A percentile compares a stretch with the other conserved stretches of the same genome.
phyloP scores from a whole-genome alignment of 495 filamentous ascomycete species.

The Neurospora sp. region DNA sequence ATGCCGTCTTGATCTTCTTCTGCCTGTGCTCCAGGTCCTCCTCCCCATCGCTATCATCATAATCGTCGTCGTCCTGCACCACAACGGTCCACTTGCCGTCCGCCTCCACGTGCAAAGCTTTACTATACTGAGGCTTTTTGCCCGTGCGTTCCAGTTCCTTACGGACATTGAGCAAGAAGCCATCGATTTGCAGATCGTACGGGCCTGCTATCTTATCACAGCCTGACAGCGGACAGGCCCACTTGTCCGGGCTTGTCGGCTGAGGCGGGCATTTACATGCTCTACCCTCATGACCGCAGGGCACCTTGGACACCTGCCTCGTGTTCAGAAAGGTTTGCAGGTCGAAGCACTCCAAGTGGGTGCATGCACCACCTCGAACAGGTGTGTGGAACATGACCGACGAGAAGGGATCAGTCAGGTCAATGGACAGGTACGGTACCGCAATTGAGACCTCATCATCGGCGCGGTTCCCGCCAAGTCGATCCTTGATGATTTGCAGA shows the following conservation, averaged over 20 bases:
- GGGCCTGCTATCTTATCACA: conserved; percentile 68
- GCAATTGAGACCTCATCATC: conserved; percentile 64
- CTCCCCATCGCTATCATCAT: conserved; percentile 11
- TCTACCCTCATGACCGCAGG: conserved; percentile 1
- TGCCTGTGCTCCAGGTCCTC: not conserved
- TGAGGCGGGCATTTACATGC: conserved; percentile 26
- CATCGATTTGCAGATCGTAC: conserved; percentile 54
- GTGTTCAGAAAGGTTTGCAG: conserved; percentile 69
- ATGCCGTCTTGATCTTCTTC: not conserved
- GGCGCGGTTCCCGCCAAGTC: conserved; percentile 28
- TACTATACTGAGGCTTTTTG: conserved; percentile 31
- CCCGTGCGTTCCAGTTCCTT: conserved; percentile 32
- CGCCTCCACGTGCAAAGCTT: conserved; percentile 45
- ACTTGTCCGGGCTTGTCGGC: conserved; percentile 57
- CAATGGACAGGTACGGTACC: conserved; percentile 53
- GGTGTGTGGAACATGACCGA: conserved; percentile 59
- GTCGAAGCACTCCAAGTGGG: conserved; percentile 82
- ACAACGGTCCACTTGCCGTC: conserved; percentile 51
- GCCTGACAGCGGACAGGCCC: conserved; percentile 60
- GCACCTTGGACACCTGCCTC: conserved; percentile 33
- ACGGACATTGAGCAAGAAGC: conserved; percentile 54
- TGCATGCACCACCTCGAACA: conserved; percentile 48
- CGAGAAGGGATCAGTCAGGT: conserved; percentile 68
- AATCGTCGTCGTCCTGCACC: conserved; percentile 17
- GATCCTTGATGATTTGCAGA: conserved; percentile 39